Evolutionary conservation across 176 grass and related monocot genomes (phyloP).

Genomic region (Hordeum marinum): DNA sequence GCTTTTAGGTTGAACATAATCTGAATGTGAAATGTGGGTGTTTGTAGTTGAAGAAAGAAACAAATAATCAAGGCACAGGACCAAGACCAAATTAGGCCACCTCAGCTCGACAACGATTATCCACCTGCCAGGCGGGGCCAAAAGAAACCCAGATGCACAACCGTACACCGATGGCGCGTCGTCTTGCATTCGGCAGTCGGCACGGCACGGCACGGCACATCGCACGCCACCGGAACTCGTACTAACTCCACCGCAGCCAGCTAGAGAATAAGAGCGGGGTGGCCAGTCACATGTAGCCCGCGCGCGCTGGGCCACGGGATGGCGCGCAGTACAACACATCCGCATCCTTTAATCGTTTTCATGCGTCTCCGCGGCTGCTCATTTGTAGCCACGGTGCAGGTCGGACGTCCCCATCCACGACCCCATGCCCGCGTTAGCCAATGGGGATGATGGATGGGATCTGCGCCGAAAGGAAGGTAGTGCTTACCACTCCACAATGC

Average conservation of each 20-base stretch:
- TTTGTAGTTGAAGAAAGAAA: not conserved
- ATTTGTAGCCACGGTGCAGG: conserved; percentile 1
- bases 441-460: not conserved
- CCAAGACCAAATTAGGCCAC: not conserved
- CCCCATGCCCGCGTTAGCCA: not conserved
- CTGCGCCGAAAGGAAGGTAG: not conserved
- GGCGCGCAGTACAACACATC: not conserved
- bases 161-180: conserved; percentile 18
- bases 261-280: too few relatives aligned
- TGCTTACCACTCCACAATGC: not conserved
- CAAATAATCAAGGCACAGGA: too few relatives aligned
- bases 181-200: not conserved
- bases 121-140: conserved; percentile 20
- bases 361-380: not conserved
- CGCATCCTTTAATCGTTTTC: not conserved
- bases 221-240: not conserved
- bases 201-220: not conserved
- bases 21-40: not conserved
- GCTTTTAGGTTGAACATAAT: not conserved
- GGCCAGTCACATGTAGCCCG: not conserved
- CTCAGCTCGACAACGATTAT: conserved; percentile 20
- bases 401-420: conserved; percentile 15
- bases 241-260: not conserved
- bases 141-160: conserved; percentile 18
- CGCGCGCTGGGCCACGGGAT: not conserved